Evolutionary conservation across 805 yeast genomes (phyloP).

Genomic region (Starmera pachycereana): DNA sequence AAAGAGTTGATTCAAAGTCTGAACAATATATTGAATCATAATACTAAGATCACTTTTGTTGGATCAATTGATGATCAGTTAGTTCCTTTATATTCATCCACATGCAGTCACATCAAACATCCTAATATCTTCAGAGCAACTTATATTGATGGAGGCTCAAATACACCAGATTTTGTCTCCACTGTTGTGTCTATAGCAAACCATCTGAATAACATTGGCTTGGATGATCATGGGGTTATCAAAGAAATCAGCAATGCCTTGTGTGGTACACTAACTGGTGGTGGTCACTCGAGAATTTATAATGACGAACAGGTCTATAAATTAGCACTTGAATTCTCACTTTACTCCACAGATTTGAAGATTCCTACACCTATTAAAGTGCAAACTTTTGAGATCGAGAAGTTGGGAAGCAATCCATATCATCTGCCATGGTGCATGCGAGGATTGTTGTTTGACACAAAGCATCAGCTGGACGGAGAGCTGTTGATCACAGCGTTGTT

Average conservation of each 20-base stretch:
- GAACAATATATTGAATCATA: constrained; percentile 50
- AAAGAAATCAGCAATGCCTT: constrained; percentile 70
- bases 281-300: constrained; percentile 88
- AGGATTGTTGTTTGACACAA: constrained; percentile 64
- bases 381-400: constrained; percentile 47
- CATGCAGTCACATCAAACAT: constrained; percentile 73
- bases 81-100: constrained; percentile 85
- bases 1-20: constrained; percentile 59
- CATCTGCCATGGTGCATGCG: constrained; percentile 89
- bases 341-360: constrained; percentile 60
- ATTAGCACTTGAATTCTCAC: constrained; percentile 60
- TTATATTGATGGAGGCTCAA: constrained; percentile 74
- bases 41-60: constrained; percentile 70
- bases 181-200: constrained; percentile 67
- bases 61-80: constrained; percentile 92
- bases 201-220: constrained; percentile 65
- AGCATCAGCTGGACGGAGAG: constrained; percentile 35
- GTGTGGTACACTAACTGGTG: constrained; percentile 90
- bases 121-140: constrained; percentile 88
- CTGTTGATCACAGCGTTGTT: constrained; percentile 52
- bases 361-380: constrained; percentile 26
- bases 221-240: constrained; percentile 75
- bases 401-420: constrained; percentile 69
- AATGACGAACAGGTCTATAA: constrained; percentile 80
- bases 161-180: constrained; percentile 71